Evolutionary conservation across 2,329 filamentous ascomycete genomes (phyloP).

Genomic region (Aspergillus floridensis): DNA sequence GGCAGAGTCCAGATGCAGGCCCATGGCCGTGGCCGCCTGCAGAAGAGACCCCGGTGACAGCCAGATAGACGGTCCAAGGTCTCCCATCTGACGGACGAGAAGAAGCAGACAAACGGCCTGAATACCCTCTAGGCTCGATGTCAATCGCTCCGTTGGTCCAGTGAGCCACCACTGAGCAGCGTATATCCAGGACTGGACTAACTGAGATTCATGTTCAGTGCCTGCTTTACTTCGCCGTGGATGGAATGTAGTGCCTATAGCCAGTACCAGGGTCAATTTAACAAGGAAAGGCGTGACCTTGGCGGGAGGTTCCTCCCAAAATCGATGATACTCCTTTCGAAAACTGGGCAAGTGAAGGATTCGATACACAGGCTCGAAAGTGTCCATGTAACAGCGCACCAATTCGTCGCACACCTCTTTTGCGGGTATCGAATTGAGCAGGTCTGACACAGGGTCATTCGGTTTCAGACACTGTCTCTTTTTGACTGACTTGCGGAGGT

Average conservation of each 20-base stretch:
- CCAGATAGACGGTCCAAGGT: slow-evolving; percentile 22
- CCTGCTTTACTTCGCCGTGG: slow-evolving; percentile 14
- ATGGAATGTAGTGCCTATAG: slow-evolving; percentile 31
- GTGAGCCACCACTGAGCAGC: slow-evolving; percentile 37
- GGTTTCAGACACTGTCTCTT: slow-evolving; percentile 14
- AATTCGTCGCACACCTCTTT: slow-evolving; percentile 22
- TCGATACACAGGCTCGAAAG: slow-evolving; percentile 33
- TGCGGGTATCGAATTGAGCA: slow-evolving; percentile 20
- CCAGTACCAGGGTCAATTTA: slow-evolving; percentile 33
- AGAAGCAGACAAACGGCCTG: slow-evolving; percentile 37
- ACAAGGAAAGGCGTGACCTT: slow-evolving; percentile 21
- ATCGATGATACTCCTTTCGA: slow-evolving; percentile 29
- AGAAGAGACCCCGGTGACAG: slow-evolving; percentile 25
- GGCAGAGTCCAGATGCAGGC: slow-evolving; percentile 29
- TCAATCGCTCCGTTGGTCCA: slow-evolving; percentile 33
- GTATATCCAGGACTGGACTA: slow-evolving; percentile 30
- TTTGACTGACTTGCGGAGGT: slow-evolving; percentile 23
- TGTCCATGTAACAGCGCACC: slow-evolving; percentile 25
- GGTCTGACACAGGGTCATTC: slow-evolving; percentile 20
- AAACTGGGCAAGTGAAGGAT: slow-evolving; percentile 37
- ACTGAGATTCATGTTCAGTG: slow-evolving; percentile 10
- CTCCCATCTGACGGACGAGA: slow-evolving; percentile 29
- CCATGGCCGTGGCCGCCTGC: slow-evolving; percentile 27
- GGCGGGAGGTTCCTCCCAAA: slow-evolving; percentile 25
- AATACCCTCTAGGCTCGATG: slow-evolving; percentile 29